Evolutionary conservation across 2,329 filamentous ascomycete species (phyloP).

Genomic region (Alternaria brassicae): DNA sequence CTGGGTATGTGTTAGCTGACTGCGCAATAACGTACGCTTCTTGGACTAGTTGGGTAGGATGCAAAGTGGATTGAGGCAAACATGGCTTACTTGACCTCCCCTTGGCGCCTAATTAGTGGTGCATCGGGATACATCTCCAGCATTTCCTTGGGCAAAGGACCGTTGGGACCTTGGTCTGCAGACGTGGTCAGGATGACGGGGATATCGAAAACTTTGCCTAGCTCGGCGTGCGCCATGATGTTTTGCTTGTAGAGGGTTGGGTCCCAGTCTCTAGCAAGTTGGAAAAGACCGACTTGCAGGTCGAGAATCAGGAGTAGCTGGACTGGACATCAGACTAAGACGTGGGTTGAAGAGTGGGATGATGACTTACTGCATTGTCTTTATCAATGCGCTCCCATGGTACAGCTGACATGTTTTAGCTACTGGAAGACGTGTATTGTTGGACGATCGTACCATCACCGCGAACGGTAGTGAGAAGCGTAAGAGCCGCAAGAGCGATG

Average conservation of each 20-base stretch:
- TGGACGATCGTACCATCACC: constrained; percentile 36
- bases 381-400: constrained; percentile 53
- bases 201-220: constrained; percentile 71
- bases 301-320: constrained; percentile 66
- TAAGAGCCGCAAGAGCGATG: constrained; percentile 36
- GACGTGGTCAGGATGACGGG: constrained; percentile 76
- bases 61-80: not conserved
- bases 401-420: constrained; percentile 41
- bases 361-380: constrained; percentile 47
- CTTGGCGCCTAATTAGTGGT: constrained; percentile 70
- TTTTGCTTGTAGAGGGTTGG: constrained; percentile 70
- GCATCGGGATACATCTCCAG: constrained; percentile 70
- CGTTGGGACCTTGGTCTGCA: constrained; percentile 73
- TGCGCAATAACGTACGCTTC: not conserved
- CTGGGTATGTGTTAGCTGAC: constrained; percentile 21
- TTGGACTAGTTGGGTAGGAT: not conserved
- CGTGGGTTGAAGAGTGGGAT: not conserved
- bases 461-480: constrained; percentile 39
- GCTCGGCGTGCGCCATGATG: constrained; percentile 70
- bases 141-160: constrained; percentile 73
- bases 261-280: constrained; percentile 70
- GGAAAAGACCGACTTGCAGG: constrained; percentile 66
- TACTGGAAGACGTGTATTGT: not conserved
- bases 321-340: constrained; percentile 1
- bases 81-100: constrained; percentile 67